Conservation (phyloP, 2,329 filamentous ascomycete species). For the Plectosphaerella cucumerina region DNA sequence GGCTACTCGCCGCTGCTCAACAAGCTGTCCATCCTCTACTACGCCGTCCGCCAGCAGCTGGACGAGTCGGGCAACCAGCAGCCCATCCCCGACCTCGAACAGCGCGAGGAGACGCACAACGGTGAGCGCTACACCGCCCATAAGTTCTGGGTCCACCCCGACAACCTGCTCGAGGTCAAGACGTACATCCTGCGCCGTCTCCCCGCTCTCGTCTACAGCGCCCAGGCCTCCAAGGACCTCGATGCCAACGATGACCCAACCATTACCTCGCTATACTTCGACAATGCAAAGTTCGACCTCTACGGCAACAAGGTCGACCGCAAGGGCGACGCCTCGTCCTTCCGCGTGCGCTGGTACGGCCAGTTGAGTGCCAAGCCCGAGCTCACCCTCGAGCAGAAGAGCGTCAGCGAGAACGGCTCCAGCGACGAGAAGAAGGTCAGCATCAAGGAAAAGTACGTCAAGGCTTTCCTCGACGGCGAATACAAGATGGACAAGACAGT, state of each 20-base stretch:
- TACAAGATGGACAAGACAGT: constrained; percentile 91
- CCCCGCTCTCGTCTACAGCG: constrained; percentile 89
- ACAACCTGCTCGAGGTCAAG: constrained; percentile 96
- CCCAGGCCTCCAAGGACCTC: constrained; percentile 76
- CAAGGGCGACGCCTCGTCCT: constrained; percentile 69
- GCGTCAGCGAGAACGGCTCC: constrained; percentile 67
- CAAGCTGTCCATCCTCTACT: constrained; percentile 92
- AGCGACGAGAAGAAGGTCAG: constrained; percentile 77
- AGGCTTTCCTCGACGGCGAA: constrained; percentile 78
- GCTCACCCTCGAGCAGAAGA: constrained; percentile 87
- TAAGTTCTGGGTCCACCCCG: constrained; percentile 96
- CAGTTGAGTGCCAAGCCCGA: constrained; percentile 74
- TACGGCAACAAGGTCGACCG: constrained; percentile 83
- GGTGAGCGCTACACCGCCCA: constrained; percentile 77
- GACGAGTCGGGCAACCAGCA: constrained; percentile 47
- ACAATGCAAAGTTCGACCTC: constrained; percentile 78
- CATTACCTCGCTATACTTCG: constrained; percentile 94
- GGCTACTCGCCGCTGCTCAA: constrained; percentile 88
- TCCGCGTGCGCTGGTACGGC: constrained; percentile 89
- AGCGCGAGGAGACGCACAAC: constrained; percentile 52
- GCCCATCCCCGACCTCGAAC: constrained; percentile 40
- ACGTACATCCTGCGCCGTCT: constrained; percentile 88
- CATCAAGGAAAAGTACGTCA: constrained; percentile 93
- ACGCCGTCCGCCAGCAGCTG: constrained; percentile 81
- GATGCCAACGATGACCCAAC: constrained; percentile 81